A percentile compares a stretch with the other conserved stretches of the same genome.
Evolutionary conservation across 371 early-diverging fungal genomes (phyloP).

Genomic region (Smittium mucronatum): DNA sequence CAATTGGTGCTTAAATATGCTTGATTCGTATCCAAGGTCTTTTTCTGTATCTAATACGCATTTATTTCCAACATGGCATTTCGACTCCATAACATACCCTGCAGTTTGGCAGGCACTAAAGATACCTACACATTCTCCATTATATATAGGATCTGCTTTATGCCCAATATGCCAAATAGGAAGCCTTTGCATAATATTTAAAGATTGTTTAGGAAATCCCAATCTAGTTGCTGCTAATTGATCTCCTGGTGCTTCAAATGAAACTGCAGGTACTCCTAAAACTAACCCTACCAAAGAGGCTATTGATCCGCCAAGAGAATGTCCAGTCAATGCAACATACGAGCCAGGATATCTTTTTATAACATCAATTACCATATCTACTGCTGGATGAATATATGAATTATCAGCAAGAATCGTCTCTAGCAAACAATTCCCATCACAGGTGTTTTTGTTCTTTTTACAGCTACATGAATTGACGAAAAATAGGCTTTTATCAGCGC

Average conservation of each 20-base stretch:
- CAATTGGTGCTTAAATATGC: conserved; percentile 65
- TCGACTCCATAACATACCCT: conserved; percentile 85
- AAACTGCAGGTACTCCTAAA: conserved; percentile 71
- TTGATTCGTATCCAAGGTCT: conserved; percentile 51
- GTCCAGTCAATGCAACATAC: conserved; percentile 80
- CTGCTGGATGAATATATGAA: conserved; percentile 69
- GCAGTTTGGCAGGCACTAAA: conserved; percentile 68
- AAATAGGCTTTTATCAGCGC: conserved; percentile 69
- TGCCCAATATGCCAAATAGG: conserved; percentile 90
- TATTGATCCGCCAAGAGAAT: conserved; percentile 84
- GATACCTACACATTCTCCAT: conserved; percentile 74
- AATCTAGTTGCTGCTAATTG: conserved; percentile 59
- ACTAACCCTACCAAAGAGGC: conserved; percentile 70
- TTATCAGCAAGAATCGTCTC: conserved; percentile 39
- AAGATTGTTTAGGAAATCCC: conserved; percentile 50
- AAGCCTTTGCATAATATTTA: conserved; percentile 37
- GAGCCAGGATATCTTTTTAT: conserved; percentile 48
- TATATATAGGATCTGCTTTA: conserved; percentile 82
- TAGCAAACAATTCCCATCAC: conserved; percentile 52
- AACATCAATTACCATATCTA: conserved; percentile 51
- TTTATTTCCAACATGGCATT: conserved; percentile 44
- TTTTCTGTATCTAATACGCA: conserved; percentile 57
- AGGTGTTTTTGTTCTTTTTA: conserved; percentile 37
- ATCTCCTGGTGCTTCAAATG: conserved; percentile 85
- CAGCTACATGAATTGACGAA: conserved; percentile 84